Conservation (phyloP, 164 flowering plant genomes). For the Berberis vulgaris region DNA sequence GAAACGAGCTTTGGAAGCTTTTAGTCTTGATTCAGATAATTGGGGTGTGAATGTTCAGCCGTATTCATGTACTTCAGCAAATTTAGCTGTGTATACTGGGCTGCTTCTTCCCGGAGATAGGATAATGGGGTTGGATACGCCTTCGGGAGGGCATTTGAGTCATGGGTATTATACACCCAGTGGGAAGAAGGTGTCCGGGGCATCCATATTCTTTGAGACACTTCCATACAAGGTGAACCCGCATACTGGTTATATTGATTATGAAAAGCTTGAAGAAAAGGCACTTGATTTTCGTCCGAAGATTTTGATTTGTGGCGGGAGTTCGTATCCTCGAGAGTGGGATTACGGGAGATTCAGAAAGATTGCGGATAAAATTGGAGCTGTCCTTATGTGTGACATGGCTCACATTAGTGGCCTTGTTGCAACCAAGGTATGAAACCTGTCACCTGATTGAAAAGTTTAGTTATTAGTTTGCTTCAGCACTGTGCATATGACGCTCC, state of each 20-base stretch:
- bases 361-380: slow-evolving; percentile 77
- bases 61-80: slow-evolving; percentile 85
- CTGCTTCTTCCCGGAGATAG: slow-evolving; percentile 71
- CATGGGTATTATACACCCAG: slow-evolving; percentile 74
- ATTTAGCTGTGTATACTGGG: slow-evolving; percentile 80
- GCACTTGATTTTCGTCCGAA: slow-evolving; percentile 76
- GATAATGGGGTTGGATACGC: slow-evolving; percentile 89
- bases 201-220: slow-evolving; percentile 83
- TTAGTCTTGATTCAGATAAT: slow-evolving; percentile 47
- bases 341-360: slow-evolving; percentile 69
- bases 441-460: not conserved
- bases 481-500: not conserved
- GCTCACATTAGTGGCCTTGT: slow-evolving; percentile 89
- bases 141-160: slow-evolving; percentile 86
- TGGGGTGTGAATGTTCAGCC: slow-evolving; percentile 99
- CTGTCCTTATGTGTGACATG: slow-evolving; percentile 78
- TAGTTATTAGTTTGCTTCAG: too few relatives aligned
- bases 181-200: slow-evolving; percentile 74
- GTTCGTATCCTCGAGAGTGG: slow-evolving; percentile 85
- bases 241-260: slow-evolving; percentile 71
- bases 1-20: slow-evolving; percentile 67
- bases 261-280: slow-evolving; percentile 73
- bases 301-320: slow-evolving; percentile 82
- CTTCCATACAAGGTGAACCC: slow-evolving; percentile 72
- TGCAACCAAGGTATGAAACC: slow-evolving; percentile 60